A percentile compares a stretch with the other conserved stretches of the same genome.
These are phyloP conservation scores for Corchorus capsularis DNA, from an alignment of 345 rosid genomes.

Conservation along the genomic window DNA sequence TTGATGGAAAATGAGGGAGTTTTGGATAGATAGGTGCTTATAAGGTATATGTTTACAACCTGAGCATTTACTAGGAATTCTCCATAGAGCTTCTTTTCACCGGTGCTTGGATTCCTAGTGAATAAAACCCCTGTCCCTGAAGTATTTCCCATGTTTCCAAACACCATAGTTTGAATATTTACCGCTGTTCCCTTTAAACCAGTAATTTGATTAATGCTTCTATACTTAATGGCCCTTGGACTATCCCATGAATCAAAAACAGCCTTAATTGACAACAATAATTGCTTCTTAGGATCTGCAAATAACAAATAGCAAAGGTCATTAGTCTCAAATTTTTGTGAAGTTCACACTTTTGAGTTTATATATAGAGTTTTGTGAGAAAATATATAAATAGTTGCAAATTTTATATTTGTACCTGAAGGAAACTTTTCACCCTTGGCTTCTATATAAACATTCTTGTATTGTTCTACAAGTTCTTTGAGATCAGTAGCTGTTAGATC, in stretches of 20 bases:
- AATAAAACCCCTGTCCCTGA: conserved; percentile 97
- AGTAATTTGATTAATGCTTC: conserved; percentile 85
- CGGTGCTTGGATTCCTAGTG: conserved; percentile 96
- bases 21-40: no score
- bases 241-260: conserved; percentile 98
- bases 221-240: conserved; percentile 77
- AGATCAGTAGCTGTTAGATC: conserved; percentile 76
- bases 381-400: neutral
- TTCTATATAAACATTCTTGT: conserved; percentile 71
- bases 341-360: neutral
- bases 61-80: conserved; percentile 95
- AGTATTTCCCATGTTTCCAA: conserved; percentile 95
- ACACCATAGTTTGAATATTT: conserved; percentile 93
- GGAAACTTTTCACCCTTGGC: conserved; percentile 75
- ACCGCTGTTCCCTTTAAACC: conserved; percentile 95
- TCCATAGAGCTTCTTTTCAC: conserved; percentile 87
- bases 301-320: neutral
- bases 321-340: neutral
- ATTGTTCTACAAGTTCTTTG: conserved; percentile 76
- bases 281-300: conserved; percentile 76
- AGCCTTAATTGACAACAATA: conserved; percentile 67
- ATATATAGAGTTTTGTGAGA: neutral
- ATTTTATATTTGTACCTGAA: conserved; percentile 54
- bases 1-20: no score
- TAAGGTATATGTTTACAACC: no score